A percentile compares a stretch with the other conserved stretches of the same genome.
phyloP scores from a whole-genome alignment of 148 eudicot genomes.

The Fagopyrum tataricum region DNA sequence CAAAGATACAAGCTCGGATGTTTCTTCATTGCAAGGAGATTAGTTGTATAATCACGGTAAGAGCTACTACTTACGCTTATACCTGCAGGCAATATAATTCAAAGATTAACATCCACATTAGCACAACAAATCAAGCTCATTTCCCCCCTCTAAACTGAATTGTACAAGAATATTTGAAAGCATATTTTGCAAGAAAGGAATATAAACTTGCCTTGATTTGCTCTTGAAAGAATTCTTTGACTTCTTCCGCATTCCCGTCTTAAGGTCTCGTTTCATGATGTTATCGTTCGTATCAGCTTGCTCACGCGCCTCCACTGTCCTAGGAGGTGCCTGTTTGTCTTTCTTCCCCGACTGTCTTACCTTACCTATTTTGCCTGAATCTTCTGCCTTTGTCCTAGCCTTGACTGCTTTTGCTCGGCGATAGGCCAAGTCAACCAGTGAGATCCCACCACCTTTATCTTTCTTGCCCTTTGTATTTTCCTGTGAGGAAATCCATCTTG shows the following conservation, averaged over 20 bases:
- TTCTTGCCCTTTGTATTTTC: constrained; percentile 45
- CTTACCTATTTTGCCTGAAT: constrained; percentile 43
- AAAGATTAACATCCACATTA: not conserved
- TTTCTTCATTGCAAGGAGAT: too few species aligned
- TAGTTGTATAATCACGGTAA: not conserved
- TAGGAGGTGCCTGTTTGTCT: constrained; percentile 47
- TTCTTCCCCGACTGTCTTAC: constrained; percentile 33
- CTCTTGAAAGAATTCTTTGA: constrained; percentile 77
- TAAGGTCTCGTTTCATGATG: constrained; percentile 41
- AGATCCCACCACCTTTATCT: constrained; percentile 64
- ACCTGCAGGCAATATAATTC: not conserved
- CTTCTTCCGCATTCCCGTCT: constrained; percentile 44
- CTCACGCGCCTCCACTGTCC: constrained; percentile 75
- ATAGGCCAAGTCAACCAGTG: constrained; percentile 80
- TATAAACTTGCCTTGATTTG: constrained; percentile 66
- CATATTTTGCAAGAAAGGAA: not conserved
- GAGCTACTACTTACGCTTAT: constrained; percentile 6
- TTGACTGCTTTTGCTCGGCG: constrained; percentile 86
- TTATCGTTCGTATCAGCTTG: constrained; percentile 67
- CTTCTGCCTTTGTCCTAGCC: constrained; percentile 59
- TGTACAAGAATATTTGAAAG: not conserved
- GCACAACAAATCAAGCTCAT: not conserved
- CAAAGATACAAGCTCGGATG: not conserved
- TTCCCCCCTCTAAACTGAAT: too few species aligned
- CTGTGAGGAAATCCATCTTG: constrained; percentile 25